A percentile compares a stretch with the other conserved stretches of the same genome.
phyloP scores from a whole-genome alignment of 768 basidiomycete species.

The Leccinum broughii region DNA sequence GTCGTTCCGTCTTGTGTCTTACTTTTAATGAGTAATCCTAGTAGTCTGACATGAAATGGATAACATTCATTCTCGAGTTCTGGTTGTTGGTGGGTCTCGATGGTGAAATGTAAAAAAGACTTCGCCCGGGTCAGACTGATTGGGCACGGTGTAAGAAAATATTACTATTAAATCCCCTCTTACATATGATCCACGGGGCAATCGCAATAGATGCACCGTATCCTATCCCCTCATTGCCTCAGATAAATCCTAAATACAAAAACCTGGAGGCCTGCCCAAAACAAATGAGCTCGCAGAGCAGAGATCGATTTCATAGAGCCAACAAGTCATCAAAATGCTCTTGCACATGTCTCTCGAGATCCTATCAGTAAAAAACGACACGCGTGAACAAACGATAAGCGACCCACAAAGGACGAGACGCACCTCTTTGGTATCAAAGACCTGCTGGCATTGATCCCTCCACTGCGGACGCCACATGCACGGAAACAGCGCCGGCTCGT shows the following conservation, averaged over 20 bases:
- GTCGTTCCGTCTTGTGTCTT: conserved; percentile 3
- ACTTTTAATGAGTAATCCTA: conserved; percentile 8
- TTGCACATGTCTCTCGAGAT: conserved; percentile 27
- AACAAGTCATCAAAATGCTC: conserved; percentile 22
- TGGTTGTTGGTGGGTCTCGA: too few relatives aligned
- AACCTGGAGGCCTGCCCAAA: too few relatives aligned
- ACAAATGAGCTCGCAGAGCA: neutral
- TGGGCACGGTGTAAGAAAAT: neutral
- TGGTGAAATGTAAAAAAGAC: too few relatives aligned
- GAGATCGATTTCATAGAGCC: neutral
- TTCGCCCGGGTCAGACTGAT: too few relatives aligned
- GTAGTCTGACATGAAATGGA: too few relatives aligned
- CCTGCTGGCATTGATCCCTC: conserved; percentile 28
- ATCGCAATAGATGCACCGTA: neutral
- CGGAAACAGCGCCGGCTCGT: conserved; percentile 25
- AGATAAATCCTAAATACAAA: too few relatives aligned
- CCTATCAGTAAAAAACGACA: conserved; percentile 9
- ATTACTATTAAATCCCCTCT: neutral
- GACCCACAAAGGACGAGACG: neutral
- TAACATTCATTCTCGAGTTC: too few relatives aligned
- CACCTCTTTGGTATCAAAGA: conserved; percentile 34
- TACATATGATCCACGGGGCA: neutral
- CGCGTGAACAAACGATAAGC: neutral
- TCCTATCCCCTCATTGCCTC: neutral
- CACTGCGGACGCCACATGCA: conserved; percentile 32